These are phyloP conservation scores for Serendipita sp. DNA, from an alignment of 768 basidiomycete genomes.

Conservation along the genomic window DNA sequence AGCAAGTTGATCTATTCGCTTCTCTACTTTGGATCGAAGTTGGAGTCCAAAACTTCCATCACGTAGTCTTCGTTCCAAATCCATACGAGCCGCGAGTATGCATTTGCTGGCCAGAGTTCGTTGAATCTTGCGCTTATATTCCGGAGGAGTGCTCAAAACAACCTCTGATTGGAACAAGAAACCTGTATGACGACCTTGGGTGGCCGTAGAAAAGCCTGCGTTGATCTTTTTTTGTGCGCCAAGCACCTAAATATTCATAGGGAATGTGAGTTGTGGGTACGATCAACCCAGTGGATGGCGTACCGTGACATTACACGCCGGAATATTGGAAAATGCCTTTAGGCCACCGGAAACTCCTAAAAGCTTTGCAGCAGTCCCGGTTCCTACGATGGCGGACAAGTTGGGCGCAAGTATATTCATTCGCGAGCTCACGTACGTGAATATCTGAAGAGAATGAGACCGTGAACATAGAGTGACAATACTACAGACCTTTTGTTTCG, in stretches of 20 bases:
- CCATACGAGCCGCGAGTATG: conserved; percentile 81
- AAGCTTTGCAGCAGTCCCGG: conserved; percentile 94
- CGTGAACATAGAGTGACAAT: conserved; percentile 1
- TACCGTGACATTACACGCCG: conserved; percentile 87
- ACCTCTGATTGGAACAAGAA: conserved; percentile 92
- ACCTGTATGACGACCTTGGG: conserved; percentile 83
- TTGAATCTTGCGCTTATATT: conserved; percentile 83
- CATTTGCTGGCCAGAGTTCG: conserved; percentile 87
- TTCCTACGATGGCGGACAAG: conserved; percentile 95
- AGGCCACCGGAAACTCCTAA: conserved; percentile 95
- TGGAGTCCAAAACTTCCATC: conserved; percentile 76
- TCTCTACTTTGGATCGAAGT: conserved; percentile 78
- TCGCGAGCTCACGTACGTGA: conserved; percentile 97
- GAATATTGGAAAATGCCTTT: conserved; percentile 80
- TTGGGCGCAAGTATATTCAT: conserved; percentile 98
- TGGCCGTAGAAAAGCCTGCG: conserved; percentile 75
- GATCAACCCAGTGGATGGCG: conserved; percentile 17
- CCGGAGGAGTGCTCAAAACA: conserved; percentile 68
- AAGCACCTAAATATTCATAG: conserved; percentile 41
- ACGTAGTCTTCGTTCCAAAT: conserved; percentile 65
- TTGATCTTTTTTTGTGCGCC: conserved; percentile 89
- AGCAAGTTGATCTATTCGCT: conserved; percentile 76
- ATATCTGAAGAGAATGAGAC: conserved; percentile 41
- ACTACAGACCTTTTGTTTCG: conserved; percentile 60
- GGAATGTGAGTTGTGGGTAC: not conserved